Evolutionary conservation across 352 stramenopile genomes (phyloP), one percentile per base, ranked within the genome.

Genomic region (Pythium dissimile): DNA sequence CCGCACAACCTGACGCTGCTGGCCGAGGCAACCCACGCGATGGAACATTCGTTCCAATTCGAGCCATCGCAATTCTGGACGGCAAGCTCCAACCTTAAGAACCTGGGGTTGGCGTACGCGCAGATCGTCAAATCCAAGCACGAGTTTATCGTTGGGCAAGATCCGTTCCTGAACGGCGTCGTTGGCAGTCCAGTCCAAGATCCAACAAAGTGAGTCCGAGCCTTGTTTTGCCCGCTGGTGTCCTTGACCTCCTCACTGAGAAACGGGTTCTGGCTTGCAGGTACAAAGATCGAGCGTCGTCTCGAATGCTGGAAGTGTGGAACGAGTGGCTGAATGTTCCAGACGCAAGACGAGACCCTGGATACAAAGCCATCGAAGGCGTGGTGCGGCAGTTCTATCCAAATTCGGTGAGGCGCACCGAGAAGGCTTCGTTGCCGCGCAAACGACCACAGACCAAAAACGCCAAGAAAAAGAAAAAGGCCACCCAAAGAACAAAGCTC

Each of bases 21-120:
- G 24, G 67, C 61, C 30, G 72, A 97, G 45, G 64, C 87, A 5
- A 80, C 85, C 13, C 81, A 84, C 38, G 92, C 87, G 1, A 80
- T 85, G 72, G 76, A 84, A 50, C 63, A 63, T 13, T 85, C 67
- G 20, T 76, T 78, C 47, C 82, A 92, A 58, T 80, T 93, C 44
- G 75, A 89, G 49, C 74, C 77, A 11, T 43, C n/a, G 5, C 67
- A 84, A 27, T 90, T 93, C 38, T 86, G 83, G 64, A 78, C 53
- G 16, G 54, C 73, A 4, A 75, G 69, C 5, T 72, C 71, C 2
- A 84, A 86, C 38, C 69, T 96, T 20, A 98, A 98, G 73, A 98
- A 98, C 67, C 63, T 97, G 12, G 95, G 93, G 20, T 66, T 98
- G 2, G 92, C 84, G 21, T 97, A 98, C 51, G 88, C 97, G 32